phyloP scores from a whole-genome alignment of 352 stramenopile genomes.

The Phytophthora boehmeriae region DNA sequence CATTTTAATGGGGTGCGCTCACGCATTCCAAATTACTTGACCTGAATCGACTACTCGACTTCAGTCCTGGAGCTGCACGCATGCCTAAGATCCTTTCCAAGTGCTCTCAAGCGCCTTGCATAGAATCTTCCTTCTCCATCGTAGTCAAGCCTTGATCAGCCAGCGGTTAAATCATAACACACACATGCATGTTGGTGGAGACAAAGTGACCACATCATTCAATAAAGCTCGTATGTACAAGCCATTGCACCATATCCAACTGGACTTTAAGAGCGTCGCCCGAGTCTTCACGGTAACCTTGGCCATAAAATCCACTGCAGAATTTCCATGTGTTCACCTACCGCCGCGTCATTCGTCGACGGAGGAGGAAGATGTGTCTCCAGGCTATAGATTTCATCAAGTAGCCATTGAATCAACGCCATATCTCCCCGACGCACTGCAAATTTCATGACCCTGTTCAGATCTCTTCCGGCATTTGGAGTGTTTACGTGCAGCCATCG shows the following conservation, averaged over 20 bases:
- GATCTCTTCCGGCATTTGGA: slow-evolving; percentile 1
- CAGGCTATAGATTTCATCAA: neutral
- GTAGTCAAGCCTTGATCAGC: too few relatives aligned
- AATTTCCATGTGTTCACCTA: neutral
- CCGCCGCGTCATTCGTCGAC: slow-evolving; percentile 1
- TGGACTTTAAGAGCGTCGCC: neutral
- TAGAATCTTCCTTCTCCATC: too few relatives aligned
- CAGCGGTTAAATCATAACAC: too few relatives aligned
- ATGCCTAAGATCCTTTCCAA: too few relatives aligned
- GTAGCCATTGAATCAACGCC: neutral
- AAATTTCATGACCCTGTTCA: slow-evolving; percentile 7
- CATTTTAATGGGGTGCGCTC: too few relatives aligned
- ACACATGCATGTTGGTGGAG: too few relatives aligned
- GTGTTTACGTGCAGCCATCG: slow-evolving; percentile 20
- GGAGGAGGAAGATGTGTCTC: neutral
- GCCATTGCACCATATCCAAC: slow-evolving; percentile 8
- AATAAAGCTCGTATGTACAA: too few relatives aligned
- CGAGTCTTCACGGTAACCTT: neutral
- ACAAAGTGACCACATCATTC: too few relatives aligned
- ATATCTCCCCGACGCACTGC: neutral
- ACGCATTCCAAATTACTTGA: too few relatives aligned
- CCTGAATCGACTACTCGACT: too few relatives aligned
- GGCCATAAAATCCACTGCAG: slow-evolving; percentile 4
- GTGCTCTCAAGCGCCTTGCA: too few relatives aligned
- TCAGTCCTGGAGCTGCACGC: too few relatives aligned